Conservation (phyloP, 768 basidiomycete genomes). For the Rhizopogon rudus region DNA sequence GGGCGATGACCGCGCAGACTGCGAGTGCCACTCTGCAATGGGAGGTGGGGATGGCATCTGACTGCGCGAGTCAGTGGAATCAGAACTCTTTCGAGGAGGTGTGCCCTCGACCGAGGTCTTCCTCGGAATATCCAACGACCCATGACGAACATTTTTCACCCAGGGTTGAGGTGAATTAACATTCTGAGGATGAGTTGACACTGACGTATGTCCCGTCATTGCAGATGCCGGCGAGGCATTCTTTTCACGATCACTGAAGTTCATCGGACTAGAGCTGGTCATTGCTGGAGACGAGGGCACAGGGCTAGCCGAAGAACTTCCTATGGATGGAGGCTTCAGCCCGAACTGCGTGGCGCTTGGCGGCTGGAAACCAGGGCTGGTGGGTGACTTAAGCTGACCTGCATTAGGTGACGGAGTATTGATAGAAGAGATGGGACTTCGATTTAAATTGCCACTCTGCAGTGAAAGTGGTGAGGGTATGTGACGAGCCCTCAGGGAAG, state of each 20-base stretch:
- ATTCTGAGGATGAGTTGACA: slow-evolving; percentile 8
- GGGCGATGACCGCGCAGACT: slow-evolving; percentile 18
- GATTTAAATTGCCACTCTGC: slow-evolving; percentile 2
- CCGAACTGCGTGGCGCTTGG: slow-evolving; percentile 5
- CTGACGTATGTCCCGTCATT: slow-evolving; percentile 8
- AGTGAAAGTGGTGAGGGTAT: slow-evolving; percentile 15
- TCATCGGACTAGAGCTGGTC: slow-evolving; percentile 5
- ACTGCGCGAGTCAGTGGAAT: slow-evolving; percentile 28
- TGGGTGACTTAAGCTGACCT: slow-evolving; percentile 25
- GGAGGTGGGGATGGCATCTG: slow-evolving; percentile 36
- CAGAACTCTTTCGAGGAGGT: slow-evolving; percentile 15
- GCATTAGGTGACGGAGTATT: slow-evolving; percentile 33
- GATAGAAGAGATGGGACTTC: slow-evolving; percentile 8
- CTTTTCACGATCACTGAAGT: slow-evolving; percentile 14
- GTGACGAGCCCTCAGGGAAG: slow-evolving; percentile 16
- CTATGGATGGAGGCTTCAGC: neutral
- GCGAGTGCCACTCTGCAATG: slow-evolving; percentile 34
- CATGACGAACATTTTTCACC: slow-evolving; percentile 7
- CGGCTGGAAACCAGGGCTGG: slow-evolving; percentile 32
- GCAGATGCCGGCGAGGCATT: slow-evolving; percentile 10
- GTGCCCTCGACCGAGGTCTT: slow-evolving; percentile 15
- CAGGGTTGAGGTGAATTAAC: slow-evolving; percentile 9
- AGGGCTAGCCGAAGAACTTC: slow-evolving; percentile 9
- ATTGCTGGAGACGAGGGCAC: slow-evolving; percentile 8
- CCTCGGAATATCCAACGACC: slow-evolving; percentile 16